Conservation (phyloP, 1,284 basidiomycete species). For the Tilletia caries region DNA sequence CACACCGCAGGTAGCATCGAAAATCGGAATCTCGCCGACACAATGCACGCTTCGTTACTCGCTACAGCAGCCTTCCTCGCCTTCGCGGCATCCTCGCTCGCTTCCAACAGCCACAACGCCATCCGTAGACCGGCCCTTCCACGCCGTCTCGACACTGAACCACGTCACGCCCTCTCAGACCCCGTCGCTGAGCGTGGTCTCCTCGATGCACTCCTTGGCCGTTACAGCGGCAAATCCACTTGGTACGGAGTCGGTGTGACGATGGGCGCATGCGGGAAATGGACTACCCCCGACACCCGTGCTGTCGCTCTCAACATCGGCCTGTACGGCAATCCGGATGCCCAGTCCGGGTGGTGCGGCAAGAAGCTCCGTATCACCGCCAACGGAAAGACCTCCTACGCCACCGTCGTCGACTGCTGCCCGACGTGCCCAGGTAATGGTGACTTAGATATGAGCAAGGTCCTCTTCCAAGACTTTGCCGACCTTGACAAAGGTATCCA, state of each 20-base stretch:
- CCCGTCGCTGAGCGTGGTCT: conserved; percentile 6
- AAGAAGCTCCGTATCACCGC: not conserved
- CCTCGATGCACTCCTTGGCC: conserved; percentile 2
- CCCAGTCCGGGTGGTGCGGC: conserved; percentile 25
- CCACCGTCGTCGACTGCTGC: conserved; percentile 14
- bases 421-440: conserved; percentile 13
- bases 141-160: not conserved
- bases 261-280: conserved; percentile 4
- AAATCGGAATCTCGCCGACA: not conserved
- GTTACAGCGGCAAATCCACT: not conserved
- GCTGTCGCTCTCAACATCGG: not conserved
- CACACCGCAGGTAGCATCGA: not conserved
- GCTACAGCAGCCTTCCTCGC: not conserved
- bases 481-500: conserved; percentile 8
- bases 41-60: not conserved
- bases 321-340: conserved; percentile 14
- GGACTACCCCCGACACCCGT: not conserved
- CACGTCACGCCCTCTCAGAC: not conserved
- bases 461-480: conserved; percentile 15
- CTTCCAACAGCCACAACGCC: conserved; percentile 2
- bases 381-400: not conserved
- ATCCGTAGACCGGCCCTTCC: not conserved
- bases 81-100: not conserved
- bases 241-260: conserved; percentile 9
- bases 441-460: conserved; percentile 16